phyloP scores from a whole-genome alignment of 495 filamentous ascomycete genomes.

The Neurospora sp. region DNA sequence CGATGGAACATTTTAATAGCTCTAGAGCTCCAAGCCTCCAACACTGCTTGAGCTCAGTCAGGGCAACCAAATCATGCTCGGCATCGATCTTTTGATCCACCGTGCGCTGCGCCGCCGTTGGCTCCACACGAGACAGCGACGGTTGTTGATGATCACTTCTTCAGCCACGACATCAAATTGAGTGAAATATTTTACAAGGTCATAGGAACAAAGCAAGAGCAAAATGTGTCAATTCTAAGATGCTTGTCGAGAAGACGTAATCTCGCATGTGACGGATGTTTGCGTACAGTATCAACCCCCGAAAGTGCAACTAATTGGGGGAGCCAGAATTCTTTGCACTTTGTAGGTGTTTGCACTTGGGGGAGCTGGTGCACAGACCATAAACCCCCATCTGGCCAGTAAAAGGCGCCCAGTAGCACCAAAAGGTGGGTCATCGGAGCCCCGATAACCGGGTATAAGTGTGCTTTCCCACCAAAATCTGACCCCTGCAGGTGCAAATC shows the following conservation, averaged over 20 bases:
- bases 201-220: background rate
- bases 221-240: background rate
- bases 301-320: background rate
- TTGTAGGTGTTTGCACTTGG: background rate
- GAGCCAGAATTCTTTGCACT: background rate
- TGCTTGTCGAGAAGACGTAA: background rate
- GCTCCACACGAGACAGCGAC: background rate
- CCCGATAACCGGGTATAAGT: background rate
- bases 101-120: background rate
- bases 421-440: background rate
- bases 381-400: background rate
- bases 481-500: background rate
- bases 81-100: background rate
- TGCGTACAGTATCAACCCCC: background rate
- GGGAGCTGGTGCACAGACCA: background rate
- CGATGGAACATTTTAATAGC: background rate
- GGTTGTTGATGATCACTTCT: background rate
- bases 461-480: background rate
- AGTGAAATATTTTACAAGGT: background rate
- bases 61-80: background rate
- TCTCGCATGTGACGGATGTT: background rate
- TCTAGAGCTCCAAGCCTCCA: background rate
- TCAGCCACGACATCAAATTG: background rate
- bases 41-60: background rate
- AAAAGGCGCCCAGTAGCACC: background rate